These are phyloP conservation scores for Rhytidiadelphus loreus DNA, from an alignment of 225 moss, liverwort and hornwort species.

Conservation along the genomic window DNA sequence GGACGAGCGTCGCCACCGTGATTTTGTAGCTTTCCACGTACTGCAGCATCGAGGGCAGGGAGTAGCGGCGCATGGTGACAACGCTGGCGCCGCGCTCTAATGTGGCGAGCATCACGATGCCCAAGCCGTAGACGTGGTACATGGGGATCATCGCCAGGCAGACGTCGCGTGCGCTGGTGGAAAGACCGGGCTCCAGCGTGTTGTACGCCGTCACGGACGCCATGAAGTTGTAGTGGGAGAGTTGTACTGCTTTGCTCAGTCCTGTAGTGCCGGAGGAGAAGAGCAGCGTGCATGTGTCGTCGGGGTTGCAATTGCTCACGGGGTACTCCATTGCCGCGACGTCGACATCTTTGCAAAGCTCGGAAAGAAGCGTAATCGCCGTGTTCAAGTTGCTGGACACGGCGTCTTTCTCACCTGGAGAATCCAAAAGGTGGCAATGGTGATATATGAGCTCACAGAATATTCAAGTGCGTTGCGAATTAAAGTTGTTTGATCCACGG, in stretches of 20 bases:
- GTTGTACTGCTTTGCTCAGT: conserved; percentile 22
- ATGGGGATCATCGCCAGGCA: conserved; percentile 31
- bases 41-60: conserved; percentile 11
- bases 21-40: conserved; percentile 1
- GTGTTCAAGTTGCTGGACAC: neutral
- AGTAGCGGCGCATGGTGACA: conserved; percentile 32
- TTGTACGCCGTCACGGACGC: conserved; percentile 23
- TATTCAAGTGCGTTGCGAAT: neutral
- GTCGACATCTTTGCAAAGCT: neutral
- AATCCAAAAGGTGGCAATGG: neutral
- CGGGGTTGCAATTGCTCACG: neutral
- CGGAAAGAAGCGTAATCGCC: neutral
- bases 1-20: conserved; percentile 38
- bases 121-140: conserved; percentile 38
- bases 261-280: conserved; percentile 50
- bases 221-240: conserved; percentile 37
- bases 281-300: conserved; percentile 35
- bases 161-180: conserved; percentile 25
- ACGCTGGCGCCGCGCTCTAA: conserved; percentile 31
- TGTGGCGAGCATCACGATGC: conserved; percentile 27
- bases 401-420: conserved; percentile 4
- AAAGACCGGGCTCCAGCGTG: conserved; percentile 17
- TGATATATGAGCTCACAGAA: neutral
- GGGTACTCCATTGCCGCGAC: neutral
- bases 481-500: neutral